phyloP scores from a whole-genome alignment of 192 early-diverging fungal species.

The Rhizoclosmatium globosum region DNA sequence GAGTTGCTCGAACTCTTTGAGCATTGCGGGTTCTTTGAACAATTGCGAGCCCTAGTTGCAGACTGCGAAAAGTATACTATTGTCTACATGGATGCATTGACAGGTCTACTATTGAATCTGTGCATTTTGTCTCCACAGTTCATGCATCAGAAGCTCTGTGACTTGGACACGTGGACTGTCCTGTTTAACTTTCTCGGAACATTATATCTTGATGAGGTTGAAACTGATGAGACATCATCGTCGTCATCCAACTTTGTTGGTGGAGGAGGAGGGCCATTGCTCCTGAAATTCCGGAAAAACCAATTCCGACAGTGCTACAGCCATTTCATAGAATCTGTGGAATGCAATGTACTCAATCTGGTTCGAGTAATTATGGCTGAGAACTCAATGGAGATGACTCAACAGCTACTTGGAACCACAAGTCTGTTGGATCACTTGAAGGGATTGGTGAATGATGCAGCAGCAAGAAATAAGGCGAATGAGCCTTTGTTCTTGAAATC shows the following conservation, averaged over 20 bases:
- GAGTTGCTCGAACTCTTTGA: conserved; percentile 23
- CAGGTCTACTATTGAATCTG: conserved; percentile 46
- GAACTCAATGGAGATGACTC: not conserved
- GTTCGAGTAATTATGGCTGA: not conserved
- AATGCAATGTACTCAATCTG: conserved; percentile 16
- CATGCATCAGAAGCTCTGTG: conserved; percentile 26
- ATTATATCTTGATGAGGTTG: not conserved
- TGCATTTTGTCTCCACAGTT: conserved; percentile 36
- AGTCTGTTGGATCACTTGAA: conserved; percentile 22
- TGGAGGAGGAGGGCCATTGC: not conserved
- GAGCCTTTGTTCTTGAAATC: not conserved
- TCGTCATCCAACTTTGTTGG: not conserved
- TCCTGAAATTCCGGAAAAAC: conserved; percentile 13
- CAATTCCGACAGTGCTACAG: conserved; percentile 34
- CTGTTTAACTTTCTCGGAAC: conserved; percentile 28
- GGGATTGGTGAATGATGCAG: not conserved
- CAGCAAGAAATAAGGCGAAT: not conserved
- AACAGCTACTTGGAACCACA: conserved; percentile 17
- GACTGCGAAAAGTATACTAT: conserved; percentile 21
- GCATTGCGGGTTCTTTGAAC: conserved; percentile 51
- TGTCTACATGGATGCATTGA: conserved; percentile 43
- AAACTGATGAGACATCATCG: not conserved
- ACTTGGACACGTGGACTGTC: conserved; percentile 17
- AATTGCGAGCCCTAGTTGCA: not conserved
- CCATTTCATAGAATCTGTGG: conserved; percentile 26